Conservation (phyloP, 768 basidiomycete genomes). For the Xerocomellus intermedius region DNA sequence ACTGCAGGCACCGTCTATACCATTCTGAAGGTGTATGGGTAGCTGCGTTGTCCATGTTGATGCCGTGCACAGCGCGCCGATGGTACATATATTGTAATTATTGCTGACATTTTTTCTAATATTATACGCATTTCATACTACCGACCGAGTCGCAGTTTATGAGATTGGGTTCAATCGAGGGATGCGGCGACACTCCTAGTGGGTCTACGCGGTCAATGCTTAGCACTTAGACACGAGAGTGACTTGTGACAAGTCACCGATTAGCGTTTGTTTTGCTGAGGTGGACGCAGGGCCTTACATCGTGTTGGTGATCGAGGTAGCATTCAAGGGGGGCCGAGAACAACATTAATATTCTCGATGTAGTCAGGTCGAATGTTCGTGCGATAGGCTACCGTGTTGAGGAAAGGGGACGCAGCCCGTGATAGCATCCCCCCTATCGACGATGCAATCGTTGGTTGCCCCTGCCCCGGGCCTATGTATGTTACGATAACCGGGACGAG, state of each 20-base stretch:
- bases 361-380: not conserved
- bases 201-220: too few relatives aligned
- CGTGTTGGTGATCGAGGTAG: not conserved
- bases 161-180: too few relatives aligned
- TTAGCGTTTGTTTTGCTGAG: not conserved
- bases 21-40: slow-evolving; percentile 23
- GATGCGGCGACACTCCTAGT: not conserved
- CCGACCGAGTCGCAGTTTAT: not conserved
- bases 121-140: not conserved
- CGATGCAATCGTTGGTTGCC: too few relatives aligned
- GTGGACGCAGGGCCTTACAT: not conserved
- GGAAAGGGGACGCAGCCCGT: too few relatives aligned
- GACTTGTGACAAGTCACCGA: too few relatives aligned
- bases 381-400: too few relatives aligned
- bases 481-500: too few relatives aligned
- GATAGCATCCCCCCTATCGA: too few relatives aligned
- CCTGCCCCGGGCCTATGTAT: too few relatives aligned
- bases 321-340: not conserved
- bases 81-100: not conserved
- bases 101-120: not conserved
- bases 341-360: not conserved
- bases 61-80: not conserved
- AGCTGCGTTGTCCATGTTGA: not conserved
- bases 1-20: slow-evolving; percentile 24
- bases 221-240: not conserved